phyloP scores from a whole-genome alignment of 768 basidiomycete species.

The Kwoniella dejecticola region DNA sequence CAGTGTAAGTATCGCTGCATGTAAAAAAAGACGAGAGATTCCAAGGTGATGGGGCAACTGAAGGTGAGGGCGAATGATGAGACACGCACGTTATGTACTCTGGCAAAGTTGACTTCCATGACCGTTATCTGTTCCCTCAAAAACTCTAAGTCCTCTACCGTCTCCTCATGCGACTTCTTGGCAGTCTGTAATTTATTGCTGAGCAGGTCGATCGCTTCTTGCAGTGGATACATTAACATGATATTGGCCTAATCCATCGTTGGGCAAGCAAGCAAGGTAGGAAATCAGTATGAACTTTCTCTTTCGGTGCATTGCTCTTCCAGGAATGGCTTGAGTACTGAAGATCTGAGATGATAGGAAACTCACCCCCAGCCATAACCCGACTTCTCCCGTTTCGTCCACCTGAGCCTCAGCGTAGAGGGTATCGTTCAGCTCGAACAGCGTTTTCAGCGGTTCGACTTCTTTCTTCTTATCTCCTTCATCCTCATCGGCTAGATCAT shows the following conservation, averaged over 20 bases:
- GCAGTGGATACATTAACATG: conserved; percentile 90
- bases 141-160: conserved; percentile 86
- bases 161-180: conserved; percentile 66
- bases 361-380: conserved; percentile 91
- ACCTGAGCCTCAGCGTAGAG: conserved; percentile 88
- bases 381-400: conserved; percentile 83
- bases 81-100: conserved; percentile 73
- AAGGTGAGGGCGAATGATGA: too few species aligned
- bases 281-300: too few species aligned
- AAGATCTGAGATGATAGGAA: too few species aligned
- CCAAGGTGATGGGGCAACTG: too few species aligned
- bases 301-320: too few species aligned
- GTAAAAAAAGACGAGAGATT: too few species aligned
- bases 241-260: conserved; percentile 81
- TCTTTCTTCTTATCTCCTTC: conserved; percentile 56
- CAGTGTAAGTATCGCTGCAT: too few species aligned
- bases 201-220: conserved; percentile 73
- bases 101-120: conserved; percentile 93
- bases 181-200: conserved; percentile 73
- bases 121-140: conserved; percentile 91
- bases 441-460: conserved; percentile 66
- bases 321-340: too few species aligned
- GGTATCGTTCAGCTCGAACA: conserved; percentile 95
- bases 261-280: too few species aligned
- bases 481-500: conserved; percentile 57